Conservation (phyloP, 176 grass and related monocot species). For the Hordeum vulgare region MorexV3_pseudomolecules_assembly NC_058521.1:333782756-333783255, state of each 20-base stretch:
- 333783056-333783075: not conserved
- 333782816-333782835: conserved; percentile 44
- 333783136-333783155: not conserved
- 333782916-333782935: conserved; percentile 11
- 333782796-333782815: not conserved
- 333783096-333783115: not conserved
- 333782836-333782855: conserved; percentile 67
- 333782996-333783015: not conserved
- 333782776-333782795: conserved; percentile 28
- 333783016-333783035: not conserved
- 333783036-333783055: not conserved
- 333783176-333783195: not conserved
- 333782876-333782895: conserved; percentile 87
- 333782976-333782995: not conserved
- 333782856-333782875: conserved; percentile 64
- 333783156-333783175: not conserved
- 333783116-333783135: not conserved
- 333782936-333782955: not conserved
- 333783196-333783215: too few relatives aligned
- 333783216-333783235: not conserved
- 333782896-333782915: conserved; percentile 5
- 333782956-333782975: conserved; percentile 3
- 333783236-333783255: not conserved
- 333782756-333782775: conserved; percentile 51
- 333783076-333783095: not conserved